These are phyloP conservation scores for Danielia oregonensis DNA, from an alignment of 805 yeast genomes.

Conservation along the genomic window DNA sequence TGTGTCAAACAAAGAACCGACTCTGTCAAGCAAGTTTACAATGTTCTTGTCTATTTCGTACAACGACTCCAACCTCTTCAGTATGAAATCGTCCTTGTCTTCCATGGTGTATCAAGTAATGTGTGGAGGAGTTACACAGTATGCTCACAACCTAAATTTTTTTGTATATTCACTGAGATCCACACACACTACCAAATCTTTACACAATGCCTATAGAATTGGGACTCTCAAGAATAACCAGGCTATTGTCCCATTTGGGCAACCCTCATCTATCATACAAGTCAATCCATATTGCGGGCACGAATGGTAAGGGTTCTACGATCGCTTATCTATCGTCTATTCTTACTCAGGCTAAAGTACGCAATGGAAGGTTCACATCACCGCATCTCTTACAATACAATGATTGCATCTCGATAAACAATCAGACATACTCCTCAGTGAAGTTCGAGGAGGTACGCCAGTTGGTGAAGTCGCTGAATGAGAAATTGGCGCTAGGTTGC, in stretches of 20 bases:
- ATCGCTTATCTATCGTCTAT: conserved; percentile 75
- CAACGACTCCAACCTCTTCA: conserved; percentile 49
- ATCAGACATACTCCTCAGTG: conserved; percentile 45
- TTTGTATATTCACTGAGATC: too few relatives aligned
- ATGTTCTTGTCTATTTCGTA: conserved; percentile 50
- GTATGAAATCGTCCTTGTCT: conserved; percentile 29
- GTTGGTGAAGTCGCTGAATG: conserved; percentile 41
- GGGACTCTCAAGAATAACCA: conserved; percentile 32
- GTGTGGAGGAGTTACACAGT: too few relatives aligned
- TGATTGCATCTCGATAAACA: conserved; percentile 72
- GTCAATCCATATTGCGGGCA: conserved; percentile 91
- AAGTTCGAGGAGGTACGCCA: conserved; percentile 45
- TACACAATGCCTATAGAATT: conserved; percentile 35
- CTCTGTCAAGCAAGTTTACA: conserved; percentile 46
- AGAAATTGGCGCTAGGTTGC: conserved; percentile 49
- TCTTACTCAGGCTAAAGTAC: conserved; percentile 44
- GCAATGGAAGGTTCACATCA: conserved; percentile 79
- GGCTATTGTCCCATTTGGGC: conserved; percentile 44
- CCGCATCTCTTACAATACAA: conserved; percentile 76
- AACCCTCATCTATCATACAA: conserved; percentile 64
- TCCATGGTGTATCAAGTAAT: too few relatives aligned
- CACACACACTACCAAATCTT: not conserved
- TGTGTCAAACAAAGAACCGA: conserved; percentile 46
- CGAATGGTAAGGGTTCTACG: conserved; percentile 95
- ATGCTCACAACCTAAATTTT: too few relatives aligned